Conservation (phyloP, 2,329 filamentous ascomycete species). For the Stromatinia cepivora region DNA sequence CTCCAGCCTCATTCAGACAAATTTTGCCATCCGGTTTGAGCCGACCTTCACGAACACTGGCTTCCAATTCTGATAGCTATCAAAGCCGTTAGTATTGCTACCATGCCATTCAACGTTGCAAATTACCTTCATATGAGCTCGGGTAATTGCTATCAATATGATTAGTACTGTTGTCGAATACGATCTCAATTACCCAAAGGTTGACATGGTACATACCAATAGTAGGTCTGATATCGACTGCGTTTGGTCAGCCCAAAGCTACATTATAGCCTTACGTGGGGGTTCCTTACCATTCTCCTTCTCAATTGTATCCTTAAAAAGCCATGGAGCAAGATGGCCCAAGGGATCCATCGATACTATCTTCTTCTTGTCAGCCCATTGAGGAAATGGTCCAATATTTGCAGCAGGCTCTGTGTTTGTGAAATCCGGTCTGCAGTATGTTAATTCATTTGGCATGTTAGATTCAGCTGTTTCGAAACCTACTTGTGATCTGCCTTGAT, state of each 20-base stretch:
- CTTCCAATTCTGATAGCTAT: constrained; percentile 83
- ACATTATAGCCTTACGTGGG: not conserved
- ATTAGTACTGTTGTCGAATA: constrained; percentile 26
- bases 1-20: constrained; percentile 78
- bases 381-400: constrained; percentile 81
- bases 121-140: constrained; percentile 42
- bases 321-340: constrained; percentile 81
- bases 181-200: not conserved
- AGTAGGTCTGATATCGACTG: constrained; percentile 43
- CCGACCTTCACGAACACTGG: constrained; percentile 78
- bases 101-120: not conserved
- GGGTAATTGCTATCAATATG: constrained; percentile 38
- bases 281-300: constrained; percentile 62
- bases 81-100: constrained; percentile 23
- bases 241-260: constrained; percentile 29
- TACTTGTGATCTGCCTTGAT: constrained; percentile 76
- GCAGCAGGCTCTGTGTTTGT: constrained; percentile 91
- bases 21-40: constrained; percentile 82
- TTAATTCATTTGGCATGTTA: not conserved
- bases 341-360: constrained; percentile 97
- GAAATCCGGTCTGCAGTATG: constrained; percentile 57
- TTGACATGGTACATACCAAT: constrained; percentile 35
- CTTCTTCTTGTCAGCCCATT: constrained; percentile 88
- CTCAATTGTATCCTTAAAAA: constrained; percentile 77
- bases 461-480: constrained; percentile 23